Base-by-base conservation (phyloP, 192 early-diverging fungal genomes). In the Backusella morwellensis region DNA sequence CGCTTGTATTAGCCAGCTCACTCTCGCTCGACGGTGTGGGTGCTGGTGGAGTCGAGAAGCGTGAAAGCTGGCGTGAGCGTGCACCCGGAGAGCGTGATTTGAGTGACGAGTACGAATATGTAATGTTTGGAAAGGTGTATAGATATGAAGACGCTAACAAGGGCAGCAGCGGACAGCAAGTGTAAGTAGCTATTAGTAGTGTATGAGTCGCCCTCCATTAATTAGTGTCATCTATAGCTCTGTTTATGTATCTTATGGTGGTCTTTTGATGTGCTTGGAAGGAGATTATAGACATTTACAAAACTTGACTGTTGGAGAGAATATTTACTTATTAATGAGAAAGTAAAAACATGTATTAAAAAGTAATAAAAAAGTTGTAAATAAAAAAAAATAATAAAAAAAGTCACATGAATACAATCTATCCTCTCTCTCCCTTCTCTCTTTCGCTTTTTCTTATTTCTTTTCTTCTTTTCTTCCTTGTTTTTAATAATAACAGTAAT, bases 71-170 rank as follows among this genome's bases (percentile, higher is more conserved):
- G 94, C 83, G 91, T 52, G 89, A 91, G 75, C 88, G 88, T 77
- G 81, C 86, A 56, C 85, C 84, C 21, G 90, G 88, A 15, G 92
- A 93, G 73, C 77, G 87, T 72, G 90, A 92, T 70, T 81, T 99
- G 77, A 95, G 95, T 5, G 97, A 99, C 68, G 95, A 98, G 41
- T 99, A 95, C 82, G 97, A 99, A 44, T 99, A 99, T 82, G 97
- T 99, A 26, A 98, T 98, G 97, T 95, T 93, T 83, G 98, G 98
- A 66, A 95, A 96, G 81, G 94, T 97, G 23, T 99, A 97, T 87
- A 91, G 95, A 82, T 98, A 93, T 78, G 97, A 98, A 69, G 96
- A 99, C 73, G 85, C 88, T 35, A 87, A 86, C 54, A 87, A 89
- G 4, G 81, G 90, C 11, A 92, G 91, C 83, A 84, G 87, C 36